Evolutionary conservation across 2,329 filamentous ascomycete species (phyloP).

Genomic region (Aspergillus transmontanensis): DNA sequence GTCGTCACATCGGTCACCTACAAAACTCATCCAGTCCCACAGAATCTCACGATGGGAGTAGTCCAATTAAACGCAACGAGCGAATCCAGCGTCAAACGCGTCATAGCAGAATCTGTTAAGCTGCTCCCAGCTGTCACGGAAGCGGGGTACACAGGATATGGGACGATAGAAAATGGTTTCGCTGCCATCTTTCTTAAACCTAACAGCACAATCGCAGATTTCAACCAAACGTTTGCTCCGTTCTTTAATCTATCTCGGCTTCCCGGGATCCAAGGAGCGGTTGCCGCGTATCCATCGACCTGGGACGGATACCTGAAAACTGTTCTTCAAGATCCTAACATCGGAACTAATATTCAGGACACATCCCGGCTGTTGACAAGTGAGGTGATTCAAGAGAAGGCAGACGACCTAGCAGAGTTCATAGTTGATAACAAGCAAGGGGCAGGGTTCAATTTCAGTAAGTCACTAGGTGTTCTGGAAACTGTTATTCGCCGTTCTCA

Average conservation of each 20-base stretch:
- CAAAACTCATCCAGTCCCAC: constrained; percentile 5
- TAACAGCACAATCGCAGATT: background rate
- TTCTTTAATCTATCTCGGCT: background rate
- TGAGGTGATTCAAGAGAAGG: background rate
- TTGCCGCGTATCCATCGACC: constrained; percentile 2
- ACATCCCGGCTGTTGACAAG: background rate
- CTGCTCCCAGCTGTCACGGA: background rate
- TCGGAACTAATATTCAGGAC: constrained; percentile 5
- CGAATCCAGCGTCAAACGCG: background rate
- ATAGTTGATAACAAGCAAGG: background rate
- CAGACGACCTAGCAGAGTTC: background rate
- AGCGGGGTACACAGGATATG: constrained; percentile 5
- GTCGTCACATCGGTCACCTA: constrained; percentile 8
- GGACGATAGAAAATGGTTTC: background rate
- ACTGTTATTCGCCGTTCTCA: background rate
- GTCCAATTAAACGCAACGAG: background rate
- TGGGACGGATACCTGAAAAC: background rate
- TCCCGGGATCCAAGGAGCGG: background rate
- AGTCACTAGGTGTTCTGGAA: fast-evolving
- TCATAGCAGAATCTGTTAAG: background rate
- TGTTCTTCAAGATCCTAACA: background rate
- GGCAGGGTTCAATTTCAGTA: constrained; percentile 6
- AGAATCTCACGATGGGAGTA: background rate
- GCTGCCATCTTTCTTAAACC: constrained; percentile 3
- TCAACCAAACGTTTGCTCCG: constrained; percentile 6